A percentile compares a stretch with the other conserved stretches of the same genome.
phyloP scores from a whole-genome alignment of 2,329 filamentous ascomycete species.

The Ophiostoma montium region DNA sequence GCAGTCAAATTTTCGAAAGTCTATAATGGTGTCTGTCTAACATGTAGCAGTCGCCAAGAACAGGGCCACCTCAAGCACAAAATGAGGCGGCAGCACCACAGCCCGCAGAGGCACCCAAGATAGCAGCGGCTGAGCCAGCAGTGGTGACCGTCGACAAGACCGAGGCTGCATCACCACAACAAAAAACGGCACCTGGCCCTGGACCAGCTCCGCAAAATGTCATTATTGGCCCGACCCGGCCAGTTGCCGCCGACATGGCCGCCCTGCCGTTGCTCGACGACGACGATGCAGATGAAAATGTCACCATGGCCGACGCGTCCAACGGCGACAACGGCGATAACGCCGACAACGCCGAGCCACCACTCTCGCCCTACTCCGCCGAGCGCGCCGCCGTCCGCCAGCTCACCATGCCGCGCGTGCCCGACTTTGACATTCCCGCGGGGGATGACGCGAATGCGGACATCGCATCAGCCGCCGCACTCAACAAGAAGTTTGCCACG shows the following conservation, averaged over 20 bases:
- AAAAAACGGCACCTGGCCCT: background rate
- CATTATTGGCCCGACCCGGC: constrained; percentile 8
- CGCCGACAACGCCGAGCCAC: background rate
- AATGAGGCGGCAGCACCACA: background rate
- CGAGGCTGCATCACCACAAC: background rate
- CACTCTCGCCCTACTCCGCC: constrained; percentile 52
- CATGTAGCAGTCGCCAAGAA: background rate
- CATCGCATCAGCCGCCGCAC: constrained; percentile 21
- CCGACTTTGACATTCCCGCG: constrained; percentile 60
- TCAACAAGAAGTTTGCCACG: constrained; percentile 54
- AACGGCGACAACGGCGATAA: constrained; percentile 4
- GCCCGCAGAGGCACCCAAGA: background rate
- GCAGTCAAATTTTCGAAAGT: background rate
- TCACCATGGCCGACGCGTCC: constrained; percentile 15
- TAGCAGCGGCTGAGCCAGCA: background rate
- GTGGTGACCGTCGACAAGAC: too few relatives aligned
- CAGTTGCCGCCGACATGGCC: constrained; percentile 1
- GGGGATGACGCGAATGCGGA: constrained; percentile 55
- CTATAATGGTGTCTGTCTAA: background rate
- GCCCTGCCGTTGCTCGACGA: background rate
- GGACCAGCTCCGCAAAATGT: background rate
- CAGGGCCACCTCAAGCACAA: too few relatives aligned
- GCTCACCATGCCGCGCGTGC: constrained; percentile 57
- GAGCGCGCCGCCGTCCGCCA: constrained; percentile 51
- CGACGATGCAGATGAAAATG: constrained; percentile 1